Evolutionary conservation across 139 green algal species (phyloP).

Genomic region (Micractinium sp.): DNA sequence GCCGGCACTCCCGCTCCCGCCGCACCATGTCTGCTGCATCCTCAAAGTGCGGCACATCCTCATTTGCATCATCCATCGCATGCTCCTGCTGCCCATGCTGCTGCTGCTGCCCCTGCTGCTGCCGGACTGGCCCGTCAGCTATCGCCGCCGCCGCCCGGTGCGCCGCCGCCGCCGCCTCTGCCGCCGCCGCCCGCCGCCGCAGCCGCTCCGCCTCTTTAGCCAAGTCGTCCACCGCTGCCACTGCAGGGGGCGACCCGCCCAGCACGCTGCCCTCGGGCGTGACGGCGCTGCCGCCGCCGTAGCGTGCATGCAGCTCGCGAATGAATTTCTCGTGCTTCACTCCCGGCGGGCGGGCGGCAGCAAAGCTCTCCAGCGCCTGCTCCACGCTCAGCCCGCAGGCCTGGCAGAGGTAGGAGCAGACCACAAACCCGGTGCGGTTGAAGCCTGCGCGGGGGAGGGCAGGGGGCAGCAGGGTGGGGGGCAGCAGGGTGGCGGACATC

Average conservation of each 20-base stretch:
- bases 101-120: constrained; percentile 10
- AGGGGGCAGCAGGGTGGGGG: not conserved
- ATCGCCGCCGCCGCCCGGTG: too few relatives aligned
- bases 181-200: not conserved
- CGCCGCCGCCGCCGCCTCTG: not conserved
- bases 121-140: not conserved
- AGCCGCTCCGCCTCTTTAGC: not conserved
- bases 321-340: constrained; percentile 87
- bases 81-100: not conserved
- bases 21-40: constrained; percentile 15
- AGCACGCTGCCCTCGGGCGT: constrained; percentile 12
- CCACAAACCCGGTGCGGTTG: constrained; percentile 91
- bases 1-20: not conserved
- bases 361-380: constrained; percentile 78
- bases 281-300: constrained; percentile 38
- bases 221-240: not conserved
- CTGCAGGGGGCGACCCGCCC: not conserved
- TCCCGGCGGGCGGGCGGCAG: constrained; percentile 69
- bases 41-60: constrained; percentile 14
- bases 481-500: not conserved
- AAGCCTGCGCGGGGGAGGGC: constrained; percentile 61
- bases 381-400: constrained; percentile 67
- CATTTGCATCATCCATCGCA: not conserved
- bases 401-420: constrained; percentile 83
- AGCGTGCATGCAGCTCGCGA: constrained; percentile 70